Evolutionary conservation across 805 yeast species (phyloP), one percentile per base, ranked within the genome.

Genomic region (Teunomyces aglyptinius): DNA sequence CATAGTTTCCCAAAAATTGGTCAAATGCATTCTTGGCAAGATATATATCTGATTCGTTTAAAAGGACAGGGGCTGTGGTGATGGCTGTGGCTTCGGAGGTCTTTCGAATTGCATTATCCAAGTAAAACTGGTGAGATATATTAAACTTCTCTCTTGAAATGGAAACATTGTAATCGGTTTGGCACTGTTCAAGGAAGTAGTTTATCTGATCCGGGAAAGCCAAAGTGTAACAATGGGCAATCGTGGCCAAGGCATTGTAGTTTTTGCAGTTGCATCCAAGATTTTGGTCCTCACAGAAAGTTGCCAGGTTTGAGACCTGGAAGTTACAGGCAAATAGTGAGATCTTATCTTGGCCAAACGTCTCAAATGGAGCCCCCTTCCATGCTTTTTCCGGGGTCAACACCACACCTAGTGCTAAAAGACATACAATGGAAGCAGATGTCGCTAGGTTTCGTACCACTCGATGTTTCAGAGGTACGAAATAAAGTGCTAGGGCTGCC

Each of bases 1-100:
- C 71, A 46, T 68, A 70, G 56, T 70, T 71, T 7, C 75, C 75
- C 38, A 71, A 56, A 48, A 65, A 71, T 41, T 65, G 71, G 38
- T 64, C 68, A 48, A 67, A 70, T 2, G 71, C 54, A 10, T 50
- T 55, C 29, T 57, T 55, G 49, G 57, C 64, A 2, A 54, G 24
- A 3, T 36, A 5, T 8, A 61, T 57, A 7, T 43, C 40, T 2
- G 57, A 39, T 7, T 59, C 60, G 27, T 65, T 50, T 19, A 71
- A 52, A 42, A 54, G 57, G 11, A 67, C 57, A 0, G 73, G 73
- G 33, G 24, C 19, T 5, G 32, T 33, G 39, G 15, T 22, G 10
- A 29, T 31, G 15, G 13, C n/a, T 8, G 38, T 20, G 8, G 24
- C 5, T 16, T 31, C 28, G 19, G 38, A 6, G 2, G 28, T 8